Percentiles rank a stretch among this genome's conserved stretches.
Evolutionary conservation across 805 yeast genomes (phyloP).

Genomic region (Spathaspora sp.): DNA sequence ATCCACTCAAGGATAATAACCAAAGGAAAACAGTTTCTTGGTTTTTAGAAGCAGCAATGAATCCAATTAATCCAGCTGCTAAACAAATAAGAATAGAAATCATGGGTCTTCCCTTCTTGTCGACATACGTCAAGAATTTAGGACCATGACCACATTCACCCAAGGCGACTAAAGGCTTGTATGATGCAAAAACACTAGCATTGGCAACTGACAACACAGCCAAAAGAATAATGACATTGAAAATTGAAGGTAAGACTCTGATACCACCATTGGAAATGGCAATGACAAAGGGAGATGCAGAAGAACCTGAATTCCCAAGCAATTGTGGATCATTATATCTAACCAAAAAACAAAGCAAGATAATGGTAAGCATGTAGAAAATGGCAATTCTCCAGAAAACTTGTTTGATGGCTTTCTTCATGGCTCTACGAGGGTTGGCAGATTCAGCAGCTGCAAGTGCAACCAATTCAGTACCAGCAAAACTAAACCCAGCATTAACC

Average conservation of each 20-base stretch:
- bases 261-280: conserved; percentile 61
- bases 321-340: conserved; percentile 48
- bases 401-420: conserved; percentile 36
- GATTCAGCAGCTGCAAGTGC: conserved; percentile 33
- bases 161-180: conserved; percentile 61
- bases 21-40: conserved; percentile 30
- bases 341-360: conserved; percentile 30
- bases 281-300: conserved; percentile 73
- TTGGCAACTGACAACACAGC: conserved; percentile 73
- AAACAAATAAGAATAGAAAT: conserved; percentile 25
- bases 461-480: conserved; percentile 29
- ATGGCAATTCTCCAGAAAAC: conserved; percentile 37
- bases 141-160: conserved; percentile 70
- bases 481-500: conserved; percentile 25
- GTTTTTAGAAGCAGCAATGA: conserved; percentile 23
- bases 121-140: conserved; percentile 28
- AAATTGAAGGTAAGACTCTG: conserved; percentile 60
- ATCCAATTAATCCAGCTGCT: conserved; percentile 32
- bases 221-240: conserved; percentile 66
- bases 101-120: conserved; percentile 35
- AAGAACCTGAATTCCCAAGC: conserved; percentile 47
- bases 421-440: conserved; percentile 28
- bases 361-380: conserved; percentile 28
- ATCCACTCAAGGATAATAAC: conserved; percentile 34
- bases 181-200: conserved; percentile 63